These are phyloP conservation scores for Nicotiana tomentosiformis DNA, from an alignment of 257 asterid genomes.

Conservation along the genomic window DNA sequence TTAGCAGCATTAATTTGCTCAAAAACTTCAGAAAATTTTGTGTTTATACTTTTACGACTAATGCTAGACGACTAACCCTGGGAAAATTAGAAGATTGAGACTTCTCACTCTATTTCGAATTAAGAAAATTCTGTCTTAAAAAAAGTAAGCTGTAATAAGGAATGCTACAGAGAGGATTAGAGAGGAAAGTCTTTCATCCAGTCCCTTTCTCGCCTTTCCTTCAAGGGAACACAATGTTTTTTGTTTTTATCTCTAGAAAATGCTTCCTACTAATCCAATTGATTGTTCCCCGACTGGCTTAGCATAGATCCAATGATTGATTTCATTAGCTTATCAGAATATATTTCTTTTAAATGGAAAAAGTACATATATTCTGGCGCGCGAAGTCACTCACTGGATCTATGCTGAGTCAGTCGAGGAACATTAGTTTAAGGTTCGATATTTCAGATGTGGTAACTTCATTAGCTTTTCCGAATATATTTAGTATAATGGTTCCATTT, in stretches of 20 bases:
- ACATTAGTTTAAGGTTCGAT: not conserved
- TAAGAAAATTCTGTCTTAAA: not conserved
- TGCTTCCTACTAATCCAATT: not conserved
- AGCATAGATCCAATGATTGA: not conserved
- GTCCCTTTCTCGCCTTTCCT: not conserved
- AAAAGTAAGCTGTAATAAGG: not conserved
- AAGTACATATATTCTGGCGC: not conserved
- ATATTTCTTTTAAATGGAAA: not conserved
- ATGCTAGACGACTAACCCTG: not conserved
- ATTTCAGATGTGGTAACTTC: not conserved
- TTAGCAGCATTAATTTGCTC: slow-evolving; percentile 1
- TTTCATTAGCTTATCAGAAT: not conserved
- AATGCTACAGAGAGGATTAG: not conserved
- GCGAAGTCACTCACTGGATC: not conserved
- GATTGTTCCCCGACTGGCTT: not conserved
- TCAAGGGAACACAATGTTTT: not conserved
- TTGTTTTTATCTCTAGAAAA: not conserved
- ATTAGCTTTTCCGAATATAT: not conserved
- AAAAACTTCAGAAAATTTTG: not conserved
- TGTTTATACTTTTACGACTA: not conserved
- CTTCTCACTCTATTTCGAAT: not conserved
- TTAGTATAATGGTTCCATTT: not conserved
- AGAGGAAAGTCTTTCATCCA: not conserved
- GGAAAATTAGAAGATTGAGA: not conserved
- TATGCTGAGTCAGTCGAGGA: not conserved